Conservation (phyloP, 2,329 filamentous ascomycete genomes). For the Neonectria ditissima region DNA sequence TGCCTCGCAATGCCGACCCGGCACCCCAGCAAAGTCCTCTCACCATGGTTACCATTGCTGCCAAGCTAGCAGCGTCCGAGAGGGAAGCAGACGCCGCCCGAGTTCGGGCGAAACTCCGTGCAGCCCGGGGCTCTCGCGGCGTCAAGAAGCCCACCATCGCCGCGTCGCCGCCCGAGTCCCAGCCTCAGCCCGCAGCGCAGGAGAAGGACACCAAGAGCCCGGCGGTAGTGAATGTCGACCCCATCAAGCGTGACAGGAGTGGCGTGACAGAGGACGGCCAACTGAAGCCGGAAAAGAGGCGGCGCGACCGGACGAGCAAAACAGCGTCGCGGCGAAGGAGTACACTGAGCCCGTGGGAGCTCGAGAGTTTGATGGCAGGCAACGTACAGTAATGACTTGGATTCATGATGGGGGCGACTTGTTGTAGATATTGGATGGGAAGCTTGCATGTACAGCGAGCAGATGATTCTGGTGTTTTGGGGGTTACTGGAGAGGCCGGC, state of each 20-base stretch:
- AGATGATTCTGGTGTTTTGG: constrained; percentile 37
- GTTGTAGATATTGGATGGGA: constrained; percentile 29
- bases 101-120: constrained; percentile 71
- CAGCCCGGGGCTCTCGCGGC: constrained; percentile 57
- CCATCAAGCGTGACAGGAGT: constrained; percentile 49
- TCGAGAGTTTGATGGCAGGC: constrained; percentile 72
- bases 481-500: constrained; percentile 26
- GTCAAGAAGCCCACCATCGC: constrained; percentile 47
- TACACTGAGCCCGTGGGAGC: constrained; percentile 80
- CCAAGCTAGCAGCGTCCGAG: constrained; percentile 73
- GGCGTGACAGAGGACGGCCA: constrained; percentile 34
- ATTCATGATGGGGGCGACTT: constrained; percentile 27
- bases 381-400: constrained; percentile 54
- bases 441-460: constrained; percentile 32
- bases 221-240: constrained; percentile 48
- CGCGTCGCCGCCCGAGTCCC: constrained; percentile 36
- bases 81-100: constrained; percentile 73
- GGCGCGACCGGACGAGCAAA: constrained; percentile 66
- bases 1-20: constrained; percentile 54
- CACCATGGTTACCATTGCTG: constrained; percentile 71
- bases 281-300: constrained; percentile 56
- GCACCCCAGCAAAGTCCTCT: constrained; percentile 66
- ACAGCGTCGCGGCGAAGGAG: constrained; percentile 74
- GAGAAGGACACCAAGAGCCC: constrained; percentile 25
- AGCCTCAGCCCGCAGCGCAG: constrained; percentile 9